These are phyloP conservation scores for Neofusicoccum sp. DNA, from an alignment of 2,329 filamentous ascomycete genomes.

Conservation along the genomic window DNA sequence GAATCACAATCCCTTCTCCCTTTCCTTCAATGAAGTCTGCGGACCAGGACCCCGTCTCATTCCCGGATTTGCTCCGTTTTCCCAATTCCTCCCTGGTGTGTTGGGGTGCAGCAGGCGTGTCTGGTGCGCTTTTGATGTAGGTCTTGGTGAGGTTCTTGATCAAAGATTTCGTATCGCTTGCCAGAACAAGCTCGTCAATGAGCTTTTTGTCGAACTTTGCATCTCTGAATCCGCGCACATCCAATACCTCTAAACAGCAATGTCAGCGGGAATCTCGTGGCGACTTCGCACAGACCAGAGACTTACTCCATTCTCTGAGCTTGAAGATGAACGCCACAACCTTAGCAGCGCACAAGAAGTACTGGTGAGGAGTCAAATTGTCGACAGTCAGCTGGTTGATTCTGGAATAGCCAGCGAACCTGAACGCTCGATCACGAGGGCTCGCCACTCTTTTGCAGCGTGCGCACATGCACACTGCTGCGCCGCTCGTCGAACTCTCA, in stretches of 20 bases:
- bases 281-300: no score
- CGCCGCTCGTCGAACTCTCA: background rate
- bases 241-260: background rate
- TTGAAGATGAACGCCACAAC: background rate
- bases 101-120: no score
- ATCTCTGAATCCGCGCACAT: background rate
- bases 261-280: no score
- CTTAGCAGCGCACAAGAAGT: background rate
- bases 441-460: constrained; percentile 1
- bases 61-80: no score
- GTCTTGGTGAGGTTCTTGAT: background rate
- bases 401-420: background rate
- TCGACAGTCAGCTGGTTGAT: no score
- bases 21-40: background rate
- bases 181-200: background rate
- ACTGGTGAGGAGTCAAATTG: background rate
- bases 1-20: background rate
- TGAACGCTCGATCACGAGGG: constrained; percentile 1
- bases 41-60: background rate
- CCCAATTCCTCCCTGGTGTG: no score
- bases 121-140: background rate
- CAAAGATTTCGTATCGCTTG: background rate
- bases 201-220: background rate
- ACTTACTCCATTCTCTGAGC: background rate
- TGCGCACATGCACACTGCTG: constrained; percentile 9